These are phyloP conservation scores for Polytrichum formosum DNA, from an alignment of 225 moss, liverwort and hornwort genomes.

Conservation along the genomic window DNA sequence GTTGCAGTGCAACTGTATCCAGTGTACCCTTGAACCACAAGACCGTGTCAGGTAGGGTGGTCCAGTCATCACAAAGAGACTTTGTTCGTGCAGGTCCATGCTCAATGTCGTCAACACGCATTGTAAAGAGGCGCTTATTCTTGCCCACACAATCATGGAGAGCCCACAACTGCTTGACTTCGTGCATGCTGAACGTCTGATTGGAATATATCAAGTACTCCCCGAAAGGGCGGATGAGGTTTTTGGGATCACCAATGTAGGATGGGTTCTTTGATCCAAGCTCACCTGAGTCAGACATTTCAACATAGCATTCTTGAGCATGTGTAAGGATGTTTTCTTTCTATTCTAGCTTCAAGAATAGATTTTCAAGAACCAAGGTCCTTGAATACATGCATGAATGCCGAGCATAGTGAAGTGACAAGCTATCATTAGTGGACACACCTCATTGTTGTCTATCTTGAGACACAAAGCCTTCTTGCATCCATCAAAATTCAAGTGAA, in stretches of 20 bases:
- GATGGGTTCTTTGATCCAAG: constrained; percentile 48
- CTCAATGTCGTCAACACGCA: constrained; percentile 56
- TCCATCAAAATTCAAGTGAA: too few relatives aligned
- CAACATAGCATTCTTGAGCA: background rate
- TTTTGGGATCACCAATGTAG: constrained; percentile 38
- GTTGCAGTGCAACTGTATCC: constrained; percentile 70
- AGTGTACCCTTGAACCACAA: constrained; percentile 72
- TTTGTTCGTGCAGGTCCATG: constrained; percentile 48
- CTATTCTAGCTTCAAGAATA: too few relatives aligned
- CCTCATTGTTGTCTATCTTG: too few relatives aligned
- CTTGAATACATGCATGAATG: too few relatives aligned
- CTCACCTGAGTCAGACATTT: constrained; percentile 38
- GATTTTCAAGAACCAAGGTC: too few relatives aligned
- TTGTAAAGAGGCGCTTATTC: constrained; percentile 30
- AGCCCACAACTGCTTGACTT: constrained; percentile 66
- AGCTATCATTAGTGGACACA: too few relatives aligned
- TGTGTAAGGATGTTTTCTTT: too few relatives aligned
- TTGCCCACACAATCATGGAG: constrained; percentile 44
- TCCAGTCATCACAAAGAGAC: constrained; percentile 70
- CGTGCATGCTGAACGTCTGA: constrained; percentile 62
- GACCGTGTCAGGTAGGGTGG: constrained; percentile 38
- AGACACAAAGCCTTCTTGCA: too few relatives aligned
- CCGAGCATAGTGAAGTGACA: too few relatives aligned
- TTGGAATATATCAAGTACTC: constrained; percentile 61
- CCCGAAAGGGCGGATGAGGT: constrained; percentile 53